Percentiles rank a stretch among this genome's conserved stretches.
Evolutionary conservation across 192 early-diverging fungal species (phyloP).

Genomic region (Gamsiella multidivaricata): DNA sequence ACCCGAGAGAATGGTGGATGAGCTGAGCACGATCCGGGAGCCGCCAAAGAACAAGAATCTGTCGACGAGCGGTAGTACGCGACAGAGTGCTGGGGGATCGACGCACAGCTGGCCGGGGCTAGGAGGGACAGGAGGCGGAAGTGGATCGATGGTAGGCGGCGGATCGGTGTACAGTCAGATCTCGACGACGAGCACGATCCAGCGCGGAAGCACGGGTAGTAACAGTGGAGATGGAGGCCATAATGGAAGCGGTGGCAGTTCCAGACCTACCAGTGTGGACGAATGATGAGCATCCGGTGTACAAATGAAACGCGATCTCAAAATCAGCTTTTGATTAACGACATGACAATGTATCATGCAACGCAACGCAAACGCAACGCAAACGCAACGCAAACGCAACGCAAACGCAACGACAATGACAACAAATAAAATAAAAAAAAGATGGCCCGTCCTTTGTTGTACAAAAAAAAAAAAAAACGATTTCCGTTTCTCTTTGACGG

Average conservation of each 20-base stretch:
- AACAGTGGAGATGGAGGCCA: conserved; percentile 44
- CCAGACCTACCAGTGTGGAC: conserved; percentile 46
- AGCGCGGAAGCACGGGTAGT: conserved; percentile 49
- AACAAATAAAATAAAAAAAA: too few relatives aligned
- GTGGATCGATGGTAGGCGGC: conserved; percentile 11
- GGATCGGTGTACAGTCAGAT: conserved; percentile 44
- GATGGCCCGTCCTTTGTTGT: too few relatives aligned
- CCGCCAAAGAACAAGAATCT: conserved; percentile 61
- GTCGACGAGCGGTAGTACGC: background rate
- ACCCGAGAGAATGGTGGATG: conserved; percentile 80
- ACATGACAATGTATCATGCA: too few relatives aligned
- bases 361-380: too few relatives aligned
- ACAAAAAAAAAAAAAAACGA: too few relatives aligned
- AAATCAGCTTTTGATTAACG: too few relatives aligned
- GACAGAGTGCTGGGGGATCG: conserved; percentile 32
- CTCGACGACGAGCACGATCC: conserved; percentile 39
- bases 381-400: too few relatives aligned
- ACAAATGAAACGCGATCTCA: too few relatives aligned
- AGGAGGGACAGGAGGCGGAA: conserved; percentile 2
- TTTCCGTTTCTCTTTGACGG: too few relatives aligned
- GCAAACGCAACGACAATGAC: too few relatives aligned
- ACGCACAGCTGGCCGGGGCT: conserved; percentile 47
- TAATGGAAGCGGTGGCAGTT: conserved; percentile 42
- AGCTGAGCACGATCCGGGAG: conserved; percentile 72
- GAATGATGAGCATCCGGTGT: conserved; percentile 16